Base-by-base conservation (phyloP, 1,139 yeast species). In the Geotrichum reessii region DNA sequence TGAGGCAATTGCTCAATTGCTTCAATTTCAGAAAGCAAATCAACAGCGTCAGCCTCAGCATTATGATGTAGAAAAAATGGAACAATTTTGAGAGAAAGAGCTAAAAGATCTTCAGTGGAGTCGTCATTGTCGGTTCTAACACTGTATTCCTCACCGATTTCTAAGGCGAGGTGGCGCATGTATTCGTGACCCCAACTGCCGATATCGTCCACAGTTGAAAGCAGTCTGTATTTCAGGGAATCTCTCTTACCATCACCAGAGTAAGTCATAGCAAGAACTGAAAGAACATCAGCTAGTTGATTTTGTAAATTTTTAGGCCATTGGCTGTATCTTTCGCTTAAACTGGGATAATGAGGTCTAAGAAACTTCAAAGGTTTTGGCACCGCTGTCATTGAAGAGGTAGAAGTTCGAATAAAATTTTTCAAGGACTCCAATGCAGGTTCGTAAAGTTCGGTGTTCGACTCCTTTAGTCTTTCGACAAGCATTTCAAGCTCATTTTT, bases 21-120 rank as follows among this genome's bases (percentile, higher is more conserved):
- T 74, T 93, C 99, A 60, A 93, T 82, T 74, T 93, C 99, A 61
- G 91, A 78, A 65, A 95, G 78, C 66, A 93, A 78, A 75, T 93
- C 99, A 33, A 93, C 96, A 0, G 99, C 99, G 72, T 93, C 99
- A 9, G 97, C 97, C 74, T 95, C 99, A 44, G 97, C 99, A 71
- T 95, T 93, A 74, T 93, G 98, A 69, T 88, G 85, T 66, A 93
- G 79, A 76, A 93, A 93, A 69, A 86, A 88, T 31, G 97, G 97
- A 42, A 89, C 93, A 67, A 95, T 86, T 66, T 86, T 82, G 65
- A 89, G 74, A 2, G 96, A 82, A 64, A 93, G 79, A 52, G 80
- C 78, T 58, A 87, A 74, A 65, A 95, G 78, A 53, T 80, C 81
- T 14, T 71, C 72, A 25, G 68, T 67, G 31, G 68, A 60, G 52